These are phyloP conservation scores for Paramecium sexaurelia DNA, from an alignment of 73 alveolate species.

Conservation along the genomic window DNA sequence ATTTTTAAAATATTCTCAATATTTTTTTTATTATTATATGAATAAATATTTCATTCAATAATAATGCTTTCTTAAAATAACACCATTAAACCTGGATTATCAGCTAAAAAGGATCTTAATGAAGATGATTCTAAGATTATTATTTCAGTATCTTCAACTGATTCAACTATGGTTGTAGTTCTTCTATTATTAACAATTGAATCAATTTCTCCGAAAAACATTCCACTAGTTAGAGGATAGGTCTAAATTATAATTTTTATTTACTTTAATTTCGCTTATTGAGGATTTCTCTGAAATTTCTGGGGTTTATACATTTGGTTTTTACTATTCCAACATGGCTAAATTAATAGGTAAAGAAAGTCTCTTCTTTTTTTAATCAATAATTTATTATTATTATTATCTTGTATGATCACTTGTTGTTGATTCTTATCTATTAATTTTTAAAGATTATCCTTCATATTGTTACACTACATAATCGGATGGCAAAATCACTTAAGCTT, in stretches of 20 bases:
- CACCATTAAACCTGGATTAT: conserved; percentile 55
- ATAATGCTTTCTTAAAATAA: conserved; percentile 48
- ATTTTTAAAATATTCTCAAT: background rate
- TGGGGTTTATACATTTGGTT: conserved; percentile 16
- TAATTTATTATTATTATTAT: background rate
- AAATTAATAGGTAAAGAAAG: background rate
- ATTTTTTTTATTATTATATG: too few species aligned
- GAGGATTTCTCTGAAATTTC: background rate
- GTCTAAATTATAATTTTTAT: background rate
- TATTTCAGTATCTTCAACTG: conserved; percentile 45
- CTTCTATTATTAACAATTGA: background rate
- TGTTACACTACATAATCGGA: background rate
- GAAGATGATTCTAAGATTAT: background rate
- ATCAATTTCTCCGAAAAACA: conserved; percentile 58
- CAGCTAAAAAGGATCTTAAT: conserved; percentile 16
- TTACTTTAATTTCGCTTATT: background rate
- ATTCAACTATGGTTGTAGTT: conserved; percentile 19
- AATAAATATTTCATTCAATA: conserved; percentile 47
- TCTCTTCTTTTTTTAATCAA: conserved; percentile 3
- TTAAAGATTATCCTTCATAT: background rate
- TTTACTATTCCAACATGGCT: background rate
- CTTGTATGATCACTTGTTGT: background rate
- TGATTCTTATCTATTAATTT: background rate
- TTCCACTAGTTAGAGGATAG: conserved; percentile 41
- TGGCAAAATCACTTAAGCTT: background rate